A percentile compares a stretch with the other conserved stretches of the same genome.
phyloP scores from a whole-genome alignment of 768 basidiomycete genomes.

The Tulasnella sp. region DNA sequence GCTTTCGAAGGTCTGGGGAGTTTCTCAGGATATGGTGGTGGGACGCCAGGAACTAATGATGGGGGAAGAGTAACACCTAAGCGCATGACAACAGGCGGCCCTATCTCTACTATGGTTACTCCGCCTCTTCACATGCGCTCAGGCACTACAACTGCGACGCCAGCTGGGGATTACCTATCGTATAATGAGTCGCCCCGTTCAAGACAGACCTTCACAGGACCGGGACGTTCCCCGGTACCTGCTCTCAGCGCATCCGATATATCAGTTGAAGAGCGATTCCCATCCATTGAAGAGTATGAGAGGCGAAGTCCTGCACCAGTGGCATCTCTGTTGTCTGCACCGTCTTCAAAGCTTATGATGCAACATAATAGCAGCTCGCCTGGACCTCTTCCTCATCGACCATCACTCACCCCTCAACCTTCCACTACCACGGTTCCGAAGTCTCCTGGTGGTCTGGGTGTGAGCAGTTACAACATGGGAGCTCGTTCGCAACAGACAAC shows the following conservation, averaged over 20 bases:
- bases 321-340: not conserved
- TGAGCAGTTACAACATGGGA: not conserved
- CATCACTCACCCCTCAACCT: conserved; percentile 12
- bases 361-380: not conserved
- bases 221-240: not conserved
- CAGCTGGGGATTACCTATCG: not conserved
- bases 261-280: conserved; percentile 63
- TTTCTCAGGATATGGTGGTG: too few species aligned
- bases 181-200: too few species aligned
- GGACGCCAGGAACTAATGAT: too few species aligned
- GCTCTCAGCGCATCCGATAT: conserved; percentile 20
- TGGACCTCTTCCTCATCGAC: not conserved
- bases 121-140: conserved; percentile 5
- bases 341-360: not conserved
- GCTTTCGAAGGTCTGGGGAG: too few species aligned
- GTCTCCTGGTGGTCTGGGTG: not conserved
- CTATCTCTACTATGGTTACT: not conserved
- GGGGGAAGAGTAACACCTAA: too few species aligned
- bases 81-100: not conserved
- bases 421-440: not conserved
- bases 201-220: too few species aligned
- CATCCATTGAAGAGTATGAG: conserved; percentile 78
- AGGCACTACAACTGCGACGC: not conserved
- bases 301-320: not conserved
- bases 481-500: conserved; percentile 44